phyloP scores from a whole-genome alignment of 176 grass and related monocot species.

The Microstegium vimineum region DNA sequence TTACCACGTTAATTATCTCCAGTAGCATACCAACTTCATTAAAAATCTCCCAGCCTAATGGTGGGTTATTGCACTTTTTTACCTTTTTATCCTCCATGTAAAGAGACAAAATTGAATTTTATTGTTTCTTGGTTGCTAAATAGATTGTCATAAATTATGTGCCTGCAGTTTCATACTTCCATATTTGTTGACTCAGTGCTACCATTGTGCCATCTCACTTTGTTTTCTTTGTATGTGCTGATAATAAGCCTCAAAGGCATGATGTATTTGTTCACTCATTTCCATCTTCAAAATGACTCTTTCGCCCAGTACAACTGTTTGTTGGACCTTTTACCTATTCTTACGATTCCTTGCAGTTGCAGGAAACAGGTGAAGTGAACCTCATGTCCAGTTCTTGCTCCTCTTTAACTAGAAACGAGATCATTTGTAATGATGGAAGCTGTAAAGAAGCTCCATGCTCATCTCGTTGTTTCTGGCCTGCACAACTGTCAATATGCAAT shows the following conservation, averaged over 20 bases:
- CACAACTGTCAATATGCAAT: conserved; percentile 32
- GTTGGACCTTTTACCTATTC: not conserved
- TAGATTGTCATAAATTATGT: too few relatives aligned
- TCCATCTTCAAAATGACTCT: too few relatives aligned
- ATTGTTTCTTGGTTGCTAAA: too few relatives aligned
- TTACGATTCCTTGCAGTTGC: conserved; percentile 27
- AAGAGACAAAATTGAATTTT: too few relatives aligned
- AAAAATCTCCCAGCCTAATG: not conserved
- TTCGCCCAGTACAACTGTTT: not conserved
- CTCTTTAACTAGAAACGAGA: not conserved
- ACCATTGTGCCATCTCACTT: too few relatives aligned
- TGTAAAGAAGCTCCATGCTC: conserved; percentile 46
- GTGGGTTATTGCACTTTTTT: too few relatives aligned
- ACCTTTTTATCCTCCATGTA: too few relatives aligned
- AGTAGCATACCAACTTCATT: not conserved
- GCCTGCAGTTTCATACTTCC: too few relatives aligned
- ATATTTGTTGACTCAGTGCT: too few relatives aligned
- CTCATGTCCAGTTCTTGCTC: not conserved
- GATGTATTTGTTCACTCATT: too few relatives aligned
- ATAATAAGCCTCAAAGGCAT: too few relatives aligned
- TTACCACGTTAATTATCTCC: not conserved
- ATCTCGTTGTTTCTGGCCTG: conserved; percentile 45
- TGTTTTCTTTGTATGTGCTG: too few relatives aligned
- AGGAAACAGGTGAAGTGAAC: conserved; percentile 22
- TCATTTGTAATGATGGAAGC: conserved; percentile 32